Base-by-base conservation (phyloP, 805 yeast genomes). In the Monosporozyma servazzii region DNA sequence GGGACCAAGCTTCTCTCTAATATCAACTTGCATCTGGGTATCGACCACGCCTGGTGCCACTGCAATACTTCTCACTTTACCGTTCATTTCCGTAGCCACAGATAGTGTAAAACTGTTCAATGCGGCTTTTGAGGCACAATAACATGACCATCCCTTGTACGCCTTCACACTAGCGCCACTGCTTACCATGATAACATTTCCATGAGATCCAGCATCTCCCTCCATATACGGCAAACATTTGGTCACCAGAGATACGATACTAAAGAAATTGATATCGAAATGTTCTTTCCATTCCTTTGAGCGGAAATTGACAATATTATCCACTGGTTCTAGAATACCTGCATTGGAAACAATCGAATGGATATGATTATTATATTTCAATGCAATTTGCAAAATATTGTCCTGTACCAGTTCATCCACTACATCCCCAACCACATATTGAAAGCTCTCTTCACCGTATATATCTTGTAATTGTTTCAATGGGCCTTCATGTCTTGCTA, bases 21-120 rank as follows among this genome's bases (percentile, higher is more conserved):
- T 89, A 50, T 80, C 83, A 7, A 57, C 65, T 70, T 93, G 98
- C 98, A 93, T 91, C 20, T 72, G 73, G 1, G 99, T 91, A 63
- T 88, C 88, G 1, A 93, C 97, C 1, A 88, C 95, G 3, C 99
- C 98, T 0, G 98, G 98, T 0, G 96, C 96, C 23, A 93, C 75
- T 0, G 96, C 74, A 10, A 89, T 70, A 3, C 84, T 72, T 29
- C 48, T 55, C 8, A 62, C 58, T 0, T 70, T 74, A 1, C 74
- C 70, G 63, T 86, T 5, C 15, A 48, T 89, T 60, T 89, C 96
- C 5, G 70, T 72, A 0, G 87, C 84, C 15, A 91, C 65, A 13
- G 86, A 79, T 46, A 70, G 62, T 6, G 87, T 81, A 49, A 88
- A 76, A 59, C 84, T 89, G 66, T 91, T 89, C 48, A 91, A 64